A percentile compares a stretch with the other conserved stretches of the same genome.
Evolutionary conservation across 345 rosid genomes (phyloP).

Genomic region (Anacardium occidentale): DNA sequence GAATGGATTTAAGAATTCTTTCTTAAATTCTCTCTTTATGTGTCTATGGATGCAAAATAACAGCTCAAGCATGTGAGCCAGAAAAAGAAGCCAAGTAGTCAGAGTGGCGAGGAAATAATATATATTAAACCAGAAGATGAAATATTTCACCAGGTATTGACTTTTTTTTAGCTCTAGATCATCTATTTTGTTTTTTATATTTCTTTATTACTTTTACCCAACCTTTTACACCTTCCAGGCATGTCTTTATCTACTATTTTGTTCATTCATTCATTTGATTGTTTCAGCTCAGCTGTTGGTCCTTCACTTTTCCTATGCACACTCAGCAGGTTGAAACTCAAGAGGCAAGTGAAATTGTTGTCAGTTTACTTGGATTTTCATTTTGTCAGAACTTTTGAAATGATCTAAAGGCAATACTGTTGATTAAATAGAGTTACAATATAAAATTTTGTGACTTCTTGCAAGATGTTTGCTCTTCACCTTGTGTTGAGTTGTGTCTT

Average conservation of each 20-base stretch:
- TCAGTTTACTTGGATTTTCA: not conserved
- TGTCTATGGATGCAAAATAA: constrained; percentile 12
- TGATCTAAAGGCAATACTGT: not conserved
- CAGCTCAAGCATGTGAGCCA: constrained; percentile 54
- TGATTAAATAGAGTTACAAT: not conserved
- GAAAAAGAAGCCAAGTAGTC: constrained; percentile 38
- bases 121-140: constrained; percentile 86
- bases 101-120: constrained; percentile 48
- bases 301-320: constrained; percentile 60
- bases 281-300: constrained; percentile 82
- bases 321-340: constrained; percentile 50
- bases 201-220: not conserved
- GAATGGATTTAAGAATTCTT: not conserved
- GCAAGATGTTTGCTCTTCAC: too few species aligned
- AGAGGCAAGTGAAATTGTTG: constrained; percentile 52
- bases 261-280: constrained; percentile 14
- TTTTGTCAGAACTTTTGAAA: too few species aligned
- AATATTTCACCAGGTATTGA: constrained; percentile 66
- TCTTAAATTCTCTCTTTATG: not conserved
- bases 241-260: not conserved
- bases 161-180: not conserved
- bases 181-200: not conserved
- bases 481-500: not conserved
- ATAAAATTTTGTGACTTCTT: too few species aligned
- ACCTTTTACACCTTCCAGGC: not conserved